phyloP scores from a whole-genome alignment of 768 basidiomycete genomes.

The Sarcodon sp. region DNA sequence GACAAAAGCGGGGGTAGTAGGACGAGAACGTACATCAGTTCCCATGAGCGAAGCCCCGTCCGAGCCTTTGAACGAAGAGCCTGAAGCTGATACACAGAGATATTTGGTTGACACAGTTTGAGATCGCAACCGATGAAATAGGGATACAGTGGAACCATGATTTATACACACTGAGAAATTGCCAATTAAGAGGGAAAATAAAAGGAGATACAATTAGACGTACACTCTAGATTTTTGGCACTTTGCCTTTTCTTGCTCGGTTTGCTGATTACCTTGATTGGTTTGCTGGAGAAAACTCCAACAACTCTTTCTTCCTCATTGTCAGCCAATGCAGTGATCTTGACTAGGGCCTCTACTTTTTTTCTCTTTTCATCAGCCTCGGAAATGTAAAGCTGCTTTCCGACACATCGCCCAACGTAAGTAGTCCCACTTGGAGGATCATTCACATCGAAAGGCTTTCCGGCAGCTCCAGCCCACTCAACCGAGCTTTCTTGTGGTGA shows the following conservation, averaged over 20 bases:
- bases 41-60: constrained; percentile 84
- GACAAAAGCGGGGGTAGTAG: constrained; percentile 77
- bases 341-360: constrained; percentile 88
- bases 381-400: constrained; percentile 90
- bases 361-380: constrained; percentile 94
- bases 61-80: constrained; percentile 85
- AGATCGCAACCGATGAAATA: constrained; percentile 92
- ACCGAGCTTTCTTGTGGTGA: constrained; percentile 75
- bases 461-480: constrained; percentile 79
- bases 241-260: constrained; percentile 95
- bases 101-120: constrained; percentile 96
- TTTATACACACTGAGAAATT: constrained; percentile 68
- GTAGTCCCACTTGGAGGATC: constrained; percentile 75
- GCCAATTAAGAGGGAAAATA: constrained; percentile 5
- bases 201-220: constrained; percentile 21
- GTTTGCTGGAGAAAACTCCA: constrained; percentile 81
- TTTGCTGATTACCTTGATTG: constrained; percentile 98
- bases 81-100: constrained; percentile 88
- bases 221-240: constrained; percentile 85
- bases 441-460: constrained; percentile 72
- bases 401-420: constrained; percentile 86
- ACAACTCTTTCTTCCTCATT: constrained; percentile 76
- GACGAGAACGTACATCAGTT: constrained; percentile 54
- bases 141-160: constrained; percentile 89
- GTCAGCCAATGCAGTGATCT: constrained; percentile 67